Evolutionary conservation across 2,329 filamentous ascomycete genomes (phyloP).

Genomic region (Colletotrichum somersetense): DNA sequence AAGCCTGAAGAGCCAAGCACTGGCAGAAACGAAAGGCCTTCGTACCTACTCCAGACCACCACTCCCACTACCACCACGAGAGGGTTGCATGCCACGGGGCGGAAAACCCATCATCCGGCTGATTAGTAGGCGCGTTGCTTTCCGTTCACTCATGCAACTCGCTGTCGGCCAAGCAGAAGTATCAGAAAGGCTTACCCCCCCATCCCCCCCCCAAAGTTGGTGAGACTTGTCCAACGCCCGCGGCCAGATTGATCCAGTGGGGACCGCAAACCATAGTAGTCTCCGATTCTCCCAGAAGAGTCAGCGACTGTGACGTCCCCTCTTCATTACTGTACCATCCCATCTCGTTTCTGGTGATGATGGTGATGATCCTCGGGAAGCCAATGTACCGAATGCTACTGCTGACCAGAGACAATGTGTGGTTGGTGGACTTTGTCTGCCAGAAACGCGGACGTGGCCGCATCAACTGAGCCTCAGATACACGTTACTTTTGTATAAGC

Average conservation of each 20-base stretch:
- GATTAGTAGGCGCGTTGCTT: slow-evolving; percentile 16
- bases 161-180: slow-evolving; percentile 8
- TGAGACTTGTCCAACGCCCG: slow-evolving; percentile 22
- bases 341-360: slow-evolving; percentile 20
- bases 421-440: slow-evolving; percentile 30
- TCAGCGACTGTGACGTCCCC: slow-evolving; percentile 18
- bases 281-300: slow-evolving; percentile 7
- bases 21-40: slow-evolving; percentile 19
- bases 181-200: slow-evolving; percentile 21
- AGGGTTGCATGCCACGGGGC: slow-evolving; percentile 23
- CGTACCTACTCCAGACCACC: slow-evolving; percentile 2
- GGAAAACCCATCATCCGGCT: slow-evolving; percentile 29
- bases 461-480: slow-evolving; percentile 26
- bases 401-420: not conserved
- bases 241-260: slow-evolving; percentile 18
- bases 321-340: slow-evolving; percentile 31
- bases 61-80: slow-evolving; percentile 12
- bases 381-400: slow-evolving; percentile 28
- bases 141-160: slow-evolving; percentile 1
- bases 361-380: slow-evolving; percentile 34
- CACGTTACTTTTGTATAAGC: not conserved
- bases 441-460: slow-evolving; percentile 23
- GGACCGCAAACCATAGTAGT: slow-evolving; percentile 13
- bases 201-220: slow-evolving; percentile 15
- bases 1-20: slow-evolving; percentile 22